Percentiles rank a stretch among this genome's conserved stretches.
phyloP scores from a whole-genome alignment of 768 basidiomycete species.

The Boletus patriciae region DNA sequence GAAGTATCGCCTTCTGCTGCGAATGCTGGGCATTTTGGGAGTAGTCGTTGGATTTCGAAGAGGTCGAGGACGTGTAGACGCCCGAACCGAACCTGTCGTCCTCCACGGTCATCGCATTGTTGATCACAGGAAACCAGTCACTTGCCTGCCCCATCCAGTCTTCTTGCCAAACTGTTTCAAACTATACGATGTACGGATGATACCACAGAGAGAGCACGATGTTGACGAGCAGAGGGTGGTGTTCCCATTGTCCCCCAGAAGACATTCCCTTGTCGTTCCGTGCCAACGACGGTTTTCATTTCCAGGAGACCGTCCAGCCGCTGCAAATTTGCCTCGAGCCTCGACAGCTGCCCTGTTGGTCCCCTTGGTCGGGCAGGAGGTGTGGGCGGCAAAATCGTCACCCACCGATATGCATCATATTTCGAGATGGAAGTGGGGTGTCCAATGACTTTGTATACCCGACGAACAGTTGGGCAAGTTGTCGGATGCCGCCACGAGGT shows the following conservation, averaged over 20 bases:
- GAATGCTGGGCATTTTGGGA: constrained; percentile 58
- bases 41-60: constrained; percentile 80
- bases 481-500: constrained; percentile 66
- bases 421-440: constrained; percentile 49
- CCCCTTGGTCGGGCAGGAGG: neutral
- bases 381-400: neutral
- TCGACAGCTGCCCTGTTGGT: constrained; percentile 53
- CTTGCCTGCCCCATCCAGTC: constrained; percentile 69
- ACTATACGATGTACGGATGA: constrained; percentile 64
- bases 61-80: constrained; percentile 74
- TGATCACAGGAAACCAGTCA: neutral
- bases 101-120: constrained; percentile 4
- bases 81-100: constrained; percentile 60
- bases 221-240: constrained; percentile 48
- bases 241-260: constrained; percentile 61
- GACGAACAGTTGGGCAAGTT: constrained; percentile 55
- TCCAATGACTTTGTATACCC: constrained; percentile 63
- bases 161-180: constrained; percentile 64
- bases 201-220: constrained; percentile 62
- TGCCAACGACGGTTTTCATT: constrained; percentile 79
- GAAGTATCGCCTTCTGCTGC: constrained; percentile 59
- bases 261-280: constrained; percentile 66
- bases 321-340: constrained; percentile 55
- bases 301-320: constrained; percentile 55
- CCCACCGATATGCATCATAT: constrained; percentile 64